Evolutionary conservation across 2,329 filamentous ascomycete genomes (phyloP).

Genomic region (Coniochaeta sp.): DNA sequence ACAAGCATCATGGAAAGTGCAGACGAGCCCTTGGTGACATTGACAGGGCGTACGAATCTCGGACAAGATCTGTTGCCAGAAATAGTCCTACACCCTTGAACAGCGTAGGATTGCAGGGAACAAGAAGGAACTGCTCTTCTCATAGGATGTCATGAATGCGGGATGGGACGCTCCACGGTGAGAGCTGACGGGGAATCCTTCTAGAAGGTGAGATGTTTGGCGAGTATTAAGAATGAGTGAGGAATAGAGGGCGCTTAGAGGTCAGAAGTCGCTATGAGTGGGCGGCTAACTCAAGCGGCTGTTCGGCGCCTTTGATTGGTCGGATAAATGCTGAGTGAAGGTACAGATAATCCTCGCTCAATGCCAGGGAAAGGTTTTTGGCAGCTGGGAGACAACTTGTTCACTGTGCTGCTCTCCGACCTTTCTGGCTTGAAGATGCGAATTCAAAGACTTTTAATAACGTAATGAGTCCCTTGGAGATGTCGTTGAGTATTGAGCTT

Average conservation of each 20-base stretch:
- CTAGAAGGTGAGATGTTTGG: background rate
- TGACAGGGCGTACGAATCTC: background rate
- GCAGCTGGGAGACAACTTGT: no score
- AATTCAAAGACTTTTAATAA: no score
- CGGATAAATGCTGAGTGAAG: background rate
- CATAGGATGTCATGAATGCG: background rate
- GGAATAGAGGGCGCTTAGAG: background rate
- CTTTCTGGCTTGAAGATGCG: no score
- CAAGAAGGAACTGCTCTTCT: background rate
- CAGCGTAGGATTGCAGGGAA: background rate
- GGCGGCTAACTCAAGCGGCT: background rate
- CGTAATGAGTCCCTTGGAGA: no score
- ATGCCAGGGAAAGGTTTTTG: no score
- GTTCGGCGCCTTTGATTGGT: background rate
- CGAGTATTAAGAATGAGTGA: background rate
- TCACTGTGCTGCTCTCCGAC: no score
- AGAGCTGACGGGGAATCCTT: background rate
- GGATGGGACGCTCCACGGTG: background rate
- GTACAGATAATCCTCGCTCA: no score
- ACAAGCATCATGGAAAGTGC: background rate
- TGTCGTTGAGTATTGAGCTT: no score
- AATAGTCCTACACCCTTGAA: background rate
- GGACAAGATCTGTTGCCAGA: background rate
- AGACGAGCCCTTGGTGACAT: background rate
- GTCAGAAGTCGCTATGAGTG: no score